phyloP scores from a whole-genome alignment of 2,329 filamentous ascomycete genomes.

The Malbranchea zuffiana region DNA sequence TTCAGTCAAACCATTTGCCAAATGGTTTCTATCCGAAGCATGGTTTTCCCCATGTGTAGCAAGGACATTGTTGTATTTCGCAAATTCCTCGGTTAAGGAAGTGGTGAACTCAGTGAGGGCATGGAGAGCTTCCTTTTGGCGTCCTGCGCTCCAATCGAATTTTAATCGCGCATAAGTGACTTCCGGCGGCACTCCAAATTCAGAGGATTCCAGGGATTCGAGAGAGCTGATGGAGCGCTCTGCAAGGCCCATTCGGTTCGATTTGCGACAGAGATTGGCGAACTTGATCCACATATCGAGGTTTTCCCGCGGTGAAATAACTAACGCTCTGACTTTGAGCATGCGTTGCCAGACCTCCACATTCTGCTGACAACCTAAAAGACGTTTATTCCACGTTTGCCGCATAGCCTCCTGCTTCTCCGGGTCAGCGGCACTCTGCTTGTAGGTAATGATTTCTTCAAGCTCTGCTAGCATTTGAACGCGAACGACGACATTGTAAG shows the following conservation, averaged over 20 bases:
- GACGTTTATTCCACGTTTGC: slow-evolving; percentile 85
- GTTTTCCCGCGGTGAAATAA: slow-evolving; percentile 84
- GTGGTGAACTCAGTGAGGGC: slow-evolving; percentile 53
- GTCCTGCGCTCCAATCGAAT: slow-evolving; percentile 81
- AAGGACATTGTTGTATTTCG: slow-evolving; percentile 32
- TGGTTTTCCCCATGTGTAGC: slow-evolving; percentile 26
- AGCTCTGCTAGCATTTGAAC: slow-evolving; percentile 98
- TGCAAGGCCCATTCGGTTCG: slow-evolving; percentile 81
- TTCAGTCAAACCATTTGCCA: slow-evolving; percentile 38
- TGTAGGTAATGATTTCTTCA: slow-evolving; percentile 96
- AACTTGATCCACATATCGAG: slow-evolving; percentile 99
- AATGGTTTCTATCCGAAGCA: slow-evolving; percentile 34
- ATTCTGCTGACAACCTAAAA: slow-evolving; percentile 91
- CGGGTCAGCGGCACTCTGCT: slow-evolving; percentile 68
- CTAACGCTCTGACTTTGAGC: slow-evolving; percentile 85
- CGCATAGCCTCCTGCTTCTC: slow-evolving; percentile 87
- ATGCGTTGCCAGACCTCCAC: slow-evolving; percentile 98
- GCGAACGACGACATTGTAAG: slow-evolving; percentile 93
- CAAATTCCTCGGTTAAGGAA: slow-evolving; percentile 49
- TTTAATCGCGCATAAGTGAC: slow-evolving; percentile 96
- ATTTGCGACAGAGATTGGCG: slow-evolving; percentile 94
- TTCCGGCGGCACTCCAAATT: slow-evolving; percentile 49
- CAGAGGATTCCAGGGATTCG: slow-evolving; percentile 52
- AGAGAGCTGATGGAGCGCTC: slow-evolving; percentile 90
- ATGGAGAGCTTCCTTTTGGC: slow-evolving; percentile 51